Base-by-base conservation (phyloP, 352 stramenopile species). In the Phytophthora sansomeana region DNA sequence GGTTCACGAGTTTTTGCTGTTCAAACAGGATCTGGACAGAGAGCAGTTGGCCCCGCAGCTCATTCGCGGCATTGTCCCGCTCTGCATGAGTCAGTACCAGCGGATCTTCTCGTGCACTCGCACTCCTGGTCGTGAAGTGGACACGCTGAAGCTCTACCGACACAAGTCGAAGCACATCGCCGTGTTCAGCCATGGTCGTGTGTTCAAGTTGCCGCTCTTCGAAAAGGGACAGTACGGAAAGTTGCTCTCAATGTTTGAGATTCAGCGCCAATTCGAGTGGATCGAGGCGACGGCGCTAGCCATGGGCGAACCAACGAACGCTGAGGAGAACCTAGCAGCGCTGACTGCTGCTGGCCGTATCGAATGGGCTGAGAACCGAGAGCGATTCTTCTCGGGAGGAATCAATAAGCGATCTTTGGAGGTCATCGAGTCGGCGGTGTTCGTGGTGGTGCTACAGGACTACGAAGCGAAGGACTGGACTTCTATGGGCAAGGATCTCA, bases 81-180 rank as follows among this genome's bases (percentile, higher is more conserved):
- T 97, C 9, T 97, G 91, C 72, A 97, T 97, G 91, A 83, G 64
- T 57, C 91, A 97, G 74, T 97, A 97, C 72, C 69, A 91, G 47
- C 87, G 91, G 30, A 96, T 97, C 50, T 97, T 97, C 58, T 87
- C 77, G 35, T 97, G 89, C 61, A 97, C 87, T 50, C 87, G 91
- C n/a, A 82, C 97, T 30, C 91, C 91, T 0, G 90, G 91, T 16
- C 85, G 87, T 19, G 91, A 97, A 47, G 78, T 83, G n/a, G 91
- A 97, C 66, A 66, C 73, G 24, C 71, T 97, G 8, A 90, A 96
- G 63, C 54, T 91, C 38, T 95, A 80, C 58, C 73, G 75, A 32
- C 55, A 75, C 59, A 87, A 85, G 52, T 92, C 85, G 5, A 95
- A 96, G 73, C 91, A 97, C 70, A 77, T 97, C 49, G 91, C 89